Evolutionary conservation across 1,284 basidiomycete genomes (phyloP).

Genomic region (Tylopilus microsporus): DNA sequence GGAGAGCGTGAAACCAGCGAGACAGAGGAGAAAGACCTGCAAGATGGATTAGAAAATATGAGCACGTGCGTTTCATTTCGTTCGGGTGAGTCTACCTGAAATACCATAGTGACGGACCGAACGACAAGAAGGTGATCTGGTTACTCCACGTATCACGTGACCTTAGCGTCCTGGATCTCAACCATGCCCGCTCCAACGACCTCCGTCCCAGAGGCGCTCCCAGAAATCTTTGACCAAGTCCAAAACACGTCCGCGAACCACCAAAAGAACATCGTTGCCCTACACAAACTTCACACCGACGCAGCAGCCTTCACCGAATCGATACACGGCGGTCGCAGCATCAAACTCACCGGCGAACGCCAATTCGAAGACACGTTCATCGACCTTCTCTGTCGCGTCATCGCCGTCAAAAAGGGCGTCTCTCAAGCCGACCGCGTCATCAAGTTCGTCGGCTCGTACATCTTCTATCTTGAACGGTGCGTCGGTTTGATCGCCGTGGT

Average conservation of each 20-base stretch:
- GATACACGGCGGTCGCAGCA: conserved; percentile 45
- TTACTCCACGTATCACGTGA: not conserved
- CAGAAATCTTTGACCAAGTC: conserved; percentile 73
- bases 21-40: conserved; percentile 29
- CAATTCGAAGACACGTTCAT: too few species aligned
- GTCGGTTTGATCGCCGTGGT: conserved; percentile 15
- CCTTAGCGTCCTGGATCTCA: not conserved
- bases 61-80: too few species aligned
- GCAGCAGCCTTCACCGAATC: conserved; percentile 57
- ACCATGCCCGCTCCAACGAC: conserved; percentile 4
- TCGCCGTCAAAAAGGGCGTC: conserved; percentile 83
- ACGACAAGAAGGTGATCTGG: too few species aligned
- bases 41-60: too few species aligned
- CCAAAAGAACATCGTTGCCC: conserved; percentile 84
- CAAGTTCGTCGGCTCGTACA: conserved; percentile 82
- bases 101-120: conserved; percentile 10
- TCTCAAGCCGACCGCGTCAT: conserved; percentile 75
- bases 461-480: conserved; percentile 76
- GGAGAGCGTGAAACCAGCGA: conserved; percentile 83
- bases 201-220: conserved; percentile 14
- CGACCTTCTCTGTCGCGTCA: conserved; percentile 62
- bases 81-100: conserved; percentile 18
- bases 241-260: conserved; percentile 83
- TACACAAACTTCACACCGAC: conserved; percentile 78
- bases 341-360: conserved; percentile 41